Evolutionary conservation across 2,329 filamentous ascomycete species (phyloP).

Genomic region (Raffaelea ambrosiae): DNA sequence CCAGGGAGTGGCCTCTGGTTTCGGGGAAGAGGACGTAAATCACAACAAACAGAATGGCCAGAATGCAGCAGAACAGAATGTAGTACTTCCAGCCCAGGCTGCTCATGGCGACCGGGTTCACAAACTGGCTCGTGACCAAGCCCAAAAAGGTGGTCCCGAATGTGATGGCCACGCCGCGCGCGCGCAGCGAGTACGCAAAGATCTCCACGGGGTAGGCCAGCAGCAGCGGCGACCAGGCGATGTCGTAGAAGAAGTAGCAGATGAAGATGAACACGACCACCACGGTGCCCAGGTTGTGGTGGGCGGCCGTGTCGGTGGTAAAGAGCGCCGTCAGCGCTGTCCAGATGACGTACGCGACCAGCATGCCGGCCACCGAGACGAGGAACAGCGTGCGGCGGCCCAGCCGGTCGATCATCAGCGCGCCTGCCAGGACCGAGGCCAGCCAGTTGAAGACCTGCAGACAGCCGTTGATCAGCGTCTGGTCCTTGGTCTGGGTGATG

Average conservation of each 20-base stretch:
- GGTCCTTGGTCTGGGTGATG: conserved; percentile 42
- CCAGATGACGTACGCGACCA: conserved; percentile 8
- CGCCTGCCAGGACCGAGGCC: conserved; percentile 9
- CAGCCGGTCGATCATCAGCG: conserved; percentile 6
- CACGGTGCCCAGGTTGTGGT: conserved; percentile 25
- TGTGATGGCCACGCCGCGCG: no score
- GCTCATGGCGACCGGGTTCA: conserved; percentile 9
- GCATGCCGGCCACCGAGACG: conserved; percentile 15
- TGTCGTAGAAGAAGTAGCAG: conserved; percentile 11
- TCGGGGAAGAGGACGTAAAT: conserved; percentile 25
- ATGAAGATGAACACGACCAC: conserved; percentile 48
- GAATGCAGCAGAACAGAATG: conserved; percentile 44
- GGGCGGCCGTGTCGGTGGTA: background rate
- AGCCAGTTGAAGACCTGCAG: conserved; percentile 19
- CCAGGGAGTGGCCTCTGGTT: conserved; percentile 11
- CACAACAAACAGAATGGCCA: conserved; percentile 27
- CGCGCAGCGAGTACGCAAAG: background rate
- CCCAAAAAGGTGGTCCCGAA: conserved; percentile 21
- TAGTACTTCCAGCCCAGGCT: conserved; percentile 1
- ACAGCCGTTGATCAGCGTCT: conserved; percentile 36
- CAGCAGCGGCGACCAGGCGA: no score
- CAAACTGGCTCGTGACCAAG: conserved; percentile 46
- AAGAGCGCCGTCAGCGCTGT: conserved; percentile 9
- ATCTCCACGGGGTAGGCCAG: conserved; percentile 16
- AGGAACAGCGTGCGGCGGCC: conserved; percentile 15